Base-by-base conservation (phyloP, 192 early-diverging fungal genomes). In the Mortierella alpina region DNA sequence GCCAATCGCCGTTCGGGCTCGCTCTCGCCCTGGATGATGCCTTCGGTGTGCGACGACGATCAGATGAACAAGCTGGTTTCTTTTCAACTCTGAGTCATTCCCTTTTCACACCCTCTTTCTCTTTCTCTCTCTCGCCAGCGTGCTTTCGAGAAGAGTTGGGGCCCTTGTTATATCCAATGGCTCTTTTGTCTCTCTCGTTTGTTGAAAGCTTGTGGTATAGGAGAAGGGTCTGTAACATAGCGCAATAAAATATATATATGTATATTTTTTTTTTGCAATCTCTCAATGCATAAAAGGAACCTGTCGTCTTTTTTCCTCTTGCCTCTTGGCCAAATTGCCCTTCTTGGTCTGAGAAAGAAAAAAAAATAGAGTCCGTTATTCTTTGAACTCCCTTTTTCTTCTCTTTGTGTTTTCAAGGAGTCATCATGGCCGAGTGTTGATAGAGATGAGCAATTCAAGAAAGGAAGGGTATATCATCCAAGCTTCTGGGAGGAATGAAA, bases 11-110 rank as follows among this genome's bases (percentile, higher is more conserved):
- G 11, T 8, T 41, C 52, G 47, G 13, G 39, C 0, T 46, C 65
- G 10, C 67, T 58, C 15, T 67, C 58, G n/a, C 75, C 75, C 18
- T 80, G 77, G 77, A 64, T 80, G 77, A 80, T 72, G 58, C 77
- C 77, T 11, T 72, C 70, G 17, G 77, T 80, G 53, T 80, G 77
- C 55, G 70, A 80, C 46, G 77, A 80, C 10, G 77, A 80, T 40
- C 77, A 80, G 14, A 80, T 80, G 77, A 80, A 80, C 60, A 80
- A 80, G 55, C 49, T 80, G 45, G 77, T 80, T 42, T 80, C 77
- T 22, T 80, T 80, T 54, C 69, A 80, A 52, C 63, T 80, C 22
- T 76, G 56, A 15, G n/a, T n/a, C 17, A 13, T 17, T 59, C 13
- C 58, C 18, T 8, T 40, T 31, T n/a, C 39, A 42, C 2, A 40